phyloP scores from a whole-genome alignment of 164 flowering plant species.

The Annona cherimola region DNA sequence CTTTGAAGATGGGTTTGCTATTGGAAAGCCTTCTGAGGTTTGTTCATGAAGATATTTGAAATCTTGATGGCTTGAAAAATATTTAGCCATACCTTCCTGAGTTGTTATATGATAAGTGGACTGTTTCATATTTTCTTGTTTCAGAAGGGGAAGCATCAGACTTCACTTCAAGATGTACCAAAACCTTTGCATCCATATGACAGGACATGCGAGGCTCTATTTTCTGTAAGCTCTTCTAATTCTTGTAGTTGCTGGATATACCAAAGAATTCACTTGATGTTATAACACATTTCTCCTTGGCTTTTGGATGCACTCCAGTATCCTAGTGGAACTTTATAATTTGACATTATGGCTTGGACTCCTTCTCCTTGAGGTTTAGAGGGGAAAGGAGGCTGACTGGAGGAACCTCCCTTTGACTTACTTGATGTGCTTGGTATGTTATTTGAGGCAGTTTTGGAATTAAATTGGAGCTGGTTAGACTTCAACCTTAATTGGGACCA shows the following conservation, averaged over 20 bases:
- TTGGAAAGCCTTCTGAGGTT: conserved; percentile 79
- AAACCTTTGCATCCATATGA: conserved; percentile 81
- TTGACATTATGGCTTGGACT: too few species aligned
- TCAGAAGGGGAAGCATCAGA: conserved; percentile 52
- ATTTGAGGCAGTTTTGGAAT: background rate
- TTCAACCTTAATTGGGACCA: too few species aligned
- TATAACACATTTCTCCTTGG: background rate
- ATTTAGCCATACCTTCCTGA: background rate
- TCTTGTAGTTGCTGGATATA: background rate
- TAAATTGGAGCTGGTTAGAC: too few species aligned
- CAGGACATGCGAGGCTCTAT: conserved; percentile 72
- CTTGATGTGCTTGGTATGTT: background rate
- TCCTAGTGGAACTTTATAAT: too few species aligned
- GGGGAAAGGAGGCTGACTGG: background rate
- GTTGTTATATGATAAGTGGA: background rate
- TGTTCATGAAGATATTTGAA: conserved; percentile 20
- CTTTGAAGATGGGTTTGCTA: conserved; percentile 78
- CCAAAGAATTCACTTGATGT: background rate
- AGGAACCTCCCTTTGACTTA: background rate
- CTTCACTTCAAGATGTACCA: conserved; percentile 44
- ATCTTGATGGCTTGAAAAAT: background rate
- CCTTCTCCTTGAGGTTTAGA: too few species aligned
- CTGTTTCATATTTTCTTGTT: conserved; percentile 10
- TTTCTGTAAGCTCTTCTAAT: conserved; percentile 49
- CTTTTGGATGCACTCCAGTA: background rate